Percentiles rank a stretch among this genome's conserved stretches.
Conservation (phyloP, 2,329 filamentous ascomycete species). For the Keithomyces neogunnii region DNA sequence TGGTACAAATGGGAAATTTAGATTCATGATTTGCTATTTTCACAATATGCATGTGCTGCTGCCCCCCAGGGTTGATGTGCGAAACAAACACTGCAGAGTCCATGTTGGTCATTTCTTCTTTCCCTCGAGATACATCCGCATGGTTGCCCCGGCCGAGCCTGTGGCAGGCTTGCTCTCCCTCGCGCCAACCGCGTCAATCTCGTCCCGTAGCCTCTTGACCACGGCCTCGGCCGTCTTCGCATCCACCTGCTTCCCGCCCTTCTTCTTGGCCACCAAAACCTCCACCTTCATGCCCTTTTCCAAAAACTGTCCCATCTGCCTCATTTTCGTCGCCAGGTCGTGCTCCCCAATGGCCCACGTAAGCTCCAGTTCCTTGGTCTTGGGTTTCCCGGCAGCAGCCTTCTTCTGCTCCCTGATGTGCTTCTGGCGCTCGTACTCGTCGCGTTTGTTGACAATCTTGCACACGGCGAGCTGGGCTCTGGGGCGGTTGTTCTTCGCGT, state of each 20-base stretch:
- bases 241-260: constrained; percentile 51
- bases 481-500: constrained; percentile 14
- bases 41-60: neutral
- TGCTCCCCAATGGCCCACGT: constrained; percentile 78
- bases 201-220: constrained; percentile 32
- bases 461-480: constrained; percentile 49
- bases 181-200: constrained; percentile 24
- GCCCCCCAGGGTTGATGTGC: too few species aligned
- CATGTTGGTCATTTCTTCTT: constrained; percentile 5
- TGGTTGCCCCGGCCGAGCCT: constrained; percentile 34
- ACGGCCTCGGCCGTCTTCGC: constrained; percentile 52
- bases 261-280: constrained; percentile 58
- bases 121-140: constrained; percentile 35
- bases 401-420: constrained; percentile 34
- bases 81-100: neutral
- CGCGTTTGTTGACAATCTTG: constrained; percentile 56
- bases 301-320: constrained; percentile 60
- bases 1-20: neutral
- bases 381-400: constrained; percentile 31
- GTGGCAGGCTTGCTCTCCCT: constrained; percentile 36
- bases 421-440: constrained; percentile 34
- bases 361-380: constrained; percentile 72
- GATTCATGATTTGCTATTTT: neutral
- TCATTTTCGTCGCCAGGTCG: constrained; percentile 66
- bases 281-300: constrained; percentile 68